Evolutionary conservation across 768 basidiomycete genomes (phyloP), one percentile per base, ranked within the genome.

Genomic region (Kondoa malvinella): DNA sequence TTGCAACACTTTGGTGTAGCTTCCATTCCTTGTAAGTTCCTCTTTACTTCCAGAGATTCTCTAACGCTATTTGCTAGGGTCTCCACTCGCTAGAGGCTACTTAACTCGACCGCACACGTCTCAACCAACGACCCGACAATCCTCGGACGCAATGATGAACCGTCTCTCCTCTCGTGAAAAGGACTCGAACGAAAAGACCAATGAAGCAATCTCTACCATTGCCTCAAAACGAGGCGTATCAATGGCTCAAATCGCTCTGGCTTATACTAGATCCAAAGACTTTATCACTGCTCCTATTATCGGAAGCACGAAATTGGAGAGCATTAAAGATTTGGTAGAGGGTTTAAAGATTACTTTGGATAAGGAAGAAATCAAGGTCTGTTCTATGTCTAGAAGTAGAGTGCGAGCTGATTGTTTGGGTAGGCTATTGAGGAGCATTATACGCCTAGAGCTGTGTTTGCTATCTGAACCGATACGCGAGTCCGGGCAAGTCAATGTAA

Each of bases 341-440:
- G 81, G 77, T 2, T 76, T 82, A 17, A 68, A 83, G 57, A 70
- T 85, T 32, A 77, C 78, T 67, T 78, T 86, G 59, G 81, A 81
- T 0, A 77, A 79, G 0, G 84, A 85, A 32, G 85, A 87, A 71
- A 77, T 83, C 34, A 80, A 81, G 32, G 61, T 63, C 3, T 3
- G 61, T 32, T 27, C 14, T n/a, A 30, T 17, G 14, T 17, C 61
- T 30, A 16, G 8, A 12, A 12, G 3, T 33, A 63, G 15, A 8
- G 31, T 3, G 3, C 14, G 16, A 12, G 17, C 33, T 17, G 33
- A 17, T 16, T 29, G 16, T 8, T 8, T 8, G 16, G 3, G n/a
- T 33, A 63, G 75, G 80, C 80, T 66, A 79, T 86, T 31, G 81
- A 83, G 68, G 82, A 83, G 71, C 80, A 81, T 1, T 86, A 86